phyloP scores from a whole-genome alignment of 225 moss, liverwort and hornwort species.

The Bryum argenteum region DNA sequence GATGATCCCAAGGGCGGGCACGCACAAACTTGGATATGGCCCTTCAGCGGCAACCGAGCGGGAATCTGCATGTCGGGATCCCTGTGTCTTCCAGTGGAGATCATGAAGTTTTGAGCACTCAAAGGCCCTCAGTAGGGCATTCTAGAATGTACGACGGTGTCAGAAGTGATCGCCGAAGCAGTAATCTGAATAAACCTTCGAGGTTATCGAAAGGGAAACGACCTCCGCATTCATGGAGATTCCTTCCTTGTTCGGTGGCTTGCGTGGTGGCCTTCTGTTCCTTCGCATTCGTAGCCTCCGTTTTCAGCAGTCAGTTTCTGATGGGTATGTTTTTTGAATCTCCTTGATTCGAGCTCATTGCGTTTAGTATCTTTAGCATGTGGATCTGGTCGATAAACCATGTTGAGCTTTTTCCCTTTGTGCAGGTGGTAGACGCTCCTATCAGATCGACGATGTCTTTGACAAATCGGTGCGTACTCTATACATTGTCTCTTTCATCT shows the following conservation, averaged over 20 bases:
- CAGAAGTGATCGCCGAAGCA: constrained; percentile 55
- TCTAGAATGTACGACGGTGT: constrained; percentile 69
- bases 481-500: constrained; percentile 15
- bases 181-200: constrained; percentile 38
- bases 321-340: constrained; percentile 35
- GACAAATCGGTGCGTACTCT: constrained; percentile 33
- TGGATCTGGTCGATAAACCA: constrained; percentile 1
- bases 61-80: constrained; percentile 51
- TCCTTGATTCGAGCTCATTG: constrained; percentile 7
- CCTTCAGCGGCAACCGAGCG: constrained; percentile 78
- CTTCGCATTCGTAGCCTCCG: constrained; percentile 48
- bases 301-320: constrained; percentile 53
- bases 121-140: constrained; percentile 46
- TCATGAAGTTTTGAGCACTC: constrained; percentile 45
- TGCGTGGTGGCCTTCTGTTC: constrained; percentile 48
- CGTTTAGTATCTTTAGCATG: not conserved
- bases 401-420: not conserved
- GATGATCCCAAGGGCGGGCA: constrained; percentile 36
- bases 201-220: constrained; percentile 65
- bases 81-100: constrained; percentile 56
- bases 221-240: constrained; percentile 47
- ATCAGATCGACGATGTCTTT: constrained; percentile 44
- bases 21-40: constrained; percentile 50
- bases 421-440: constrained; percentile 37
- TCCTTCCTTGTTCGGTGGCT: constrained; percentile 49